Evolutionary conservation across 2,329 filamentous ascomycete genomes (phyloP), one percentile per base, ranked within the genome.

Genomic region (Aspergillus novoparasiticus): DNA sequence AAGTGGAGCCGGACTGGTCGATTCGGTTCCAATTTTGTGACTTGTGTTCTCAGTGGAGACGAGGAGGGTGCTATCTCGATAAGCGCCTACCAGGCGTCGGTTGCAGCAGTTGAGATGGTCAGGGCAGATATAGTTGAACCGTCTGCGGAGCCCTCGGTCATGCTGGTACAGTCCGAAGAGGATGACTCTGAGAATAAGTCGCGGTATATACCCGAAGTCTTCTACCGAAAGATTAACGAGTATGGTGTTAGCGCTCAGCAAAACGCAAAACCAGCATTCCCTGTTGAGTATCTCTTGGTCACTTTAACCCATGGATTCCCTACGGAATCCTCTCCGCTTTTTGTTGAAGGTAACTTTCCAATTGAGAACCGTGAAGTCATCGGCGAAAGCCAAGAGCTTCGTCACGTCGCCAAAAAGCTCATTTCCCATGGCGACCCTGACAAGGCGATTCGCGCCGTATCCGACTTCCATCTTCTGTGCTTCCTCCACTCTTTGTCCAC

Each of bases 221-320:
- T 98, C 80, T 99, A 96, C 81, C 89, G 94, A 65, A 89, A 88
- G 70, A 93, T 97, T 78, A 99, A 99, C 78, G 94, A 99, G 77
- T 97, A 99, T 75, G 94, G 94, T 39, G 92, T 91, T 67, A 97
- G 94, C 70, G 95, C 98, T 9, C 95, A 97, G 76, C 93, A 98
- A 78, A 98, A 97, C 71, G 95, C 95, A 28, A 98, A 97, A 76
- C 95, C 95, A 0, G 89, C 91, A 53, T 99, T 99, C 77, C 95
- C 95, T 0, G 94, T 97, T 56, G 95, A 99, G 76, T 99, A 98
- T 76, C 86, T 99, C 39, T 89, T 98, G 61, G 92, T 98, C 65
- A 98, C 95, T 10, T 85, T 99, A 66, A 99, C 95, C 0, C 94
- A 99, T 75, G 95, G 95, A 64, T 98, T 99, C 81, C 95, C 95